Evolutionary conservation across 2,329 filamentous ascomycete genomes (phyloP), one percentile per base, ranked within the genome.

Genomic region (Phialocephala subalpina): DNA sequence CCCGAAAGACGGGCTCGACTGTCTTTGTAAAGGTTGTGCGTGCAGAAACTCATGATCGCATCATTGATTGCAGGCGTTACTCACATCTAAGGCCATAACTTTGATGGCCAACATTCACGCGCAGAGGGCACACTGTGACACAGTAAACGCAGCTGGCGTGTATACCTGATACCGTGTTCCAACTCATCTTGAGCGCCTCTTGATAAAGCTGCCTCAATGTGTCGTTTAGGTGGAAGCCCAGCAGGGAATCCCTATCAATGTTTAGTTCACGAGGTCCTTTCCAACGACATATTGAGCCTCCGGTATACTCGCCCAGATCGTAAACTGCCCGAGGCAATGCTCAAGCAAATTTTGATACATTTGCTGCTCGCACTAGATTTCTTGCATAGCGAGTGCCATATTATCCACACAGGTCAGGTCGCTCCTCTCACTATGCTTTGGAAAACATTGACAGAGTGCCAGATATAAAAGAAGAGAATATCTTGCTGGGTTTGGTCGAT

Each of bases 291-390:
- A 69, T 60, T 67, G 38, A 70, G 45, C 63, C 64, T 72, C 56
- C 61, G 60, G 59, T 62, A 66, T 64, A 60, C 45, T 60, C 58
- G 42, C 59, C 62, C 65, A 65, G 59, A 64, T 65, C 58, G 64
- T 52, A 65, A 66, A 66, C 36, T 69, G 16, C 58, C 63, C 1
- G 62, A 69, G 52, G 40, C 53, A 64, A 63, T 98, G 25, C 94
- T 97, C 77, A 97, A 97, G 84, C 94, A 97, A 79, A 97, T 97
- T 81, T 96, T 94, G 40, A 97, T 97, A 80, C 95, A 98, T 81
- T 94, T 97, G 7, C 85, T 98, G 62, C 87, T 98, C 33, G 95
- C 95, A 47, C 85, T 98, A 69, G 95, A 98, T 80, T 97, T 97
- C 78, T 86, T 98, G 52, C 95, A 98, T 79, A 90, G 94, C 73